Evolutionary conservation across 495 filamentous ascomycete genomes (phyloP), one percentile per base, ranked within the genome.

Genomic region (Chaetomium fimeti): DNA sequence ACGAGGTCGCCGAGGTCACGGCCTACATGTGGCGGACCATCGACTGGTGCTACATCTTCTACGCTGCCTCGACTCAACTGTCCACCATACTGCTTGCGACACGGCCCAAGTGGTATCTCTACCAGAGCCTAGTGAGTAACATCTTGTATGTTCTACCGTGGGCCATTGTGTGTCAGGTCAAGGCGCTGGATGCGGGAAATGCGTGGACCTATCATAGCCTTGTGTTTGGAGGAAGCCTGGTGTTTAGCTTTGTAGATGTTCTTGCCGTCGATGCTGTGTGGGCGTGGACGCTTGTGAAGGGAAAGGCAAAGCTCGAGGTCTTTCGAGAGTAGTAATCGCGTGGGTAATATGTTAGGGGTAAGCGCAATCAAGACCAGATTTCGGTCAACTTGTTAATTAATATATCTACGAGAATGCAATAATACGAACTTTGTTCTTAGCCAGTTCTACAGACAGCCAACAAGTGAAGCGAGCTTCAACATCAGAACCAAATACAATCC

Each of bases 1-100:
- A 77, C 25, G 69, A 73, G 0, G 88, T 91, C 1, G 83, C 89
- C 0, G 65, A 76, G 3, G 85, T 90, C 16, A 85, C 87, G 6
- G 80, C 78, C 25, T 77, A 85, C 32, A 92, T 91, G 88, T 91
- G 89, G 88, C 77, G 81, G 68, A 87, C 78, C 3, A 85, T 87
- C 47, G 86, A 88, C 68, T 89, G 87, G 89, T 89, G 87, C 72
- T 91, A 91, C 72, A 85, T 91, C 57, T 87, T 91, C 72, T 91
- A 90, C 67, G 88, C 85, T 0, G 55, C 84, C 27, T 82, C 79
- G 18, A 86, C 82, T n/a, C 88, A 90, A 68, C 73, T 91, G 9
- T 83, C 87, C 0, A 79, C 84, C 2, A 79, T 91, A 8, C 75
- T 91, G 2, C 77, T 90, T 3, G 87, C 89, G 0, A 90, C 88